Base-by-base conservation (phyloP, 2,329 filamentous ascomycete species). In the Microcyclosporella mali region DNA sequence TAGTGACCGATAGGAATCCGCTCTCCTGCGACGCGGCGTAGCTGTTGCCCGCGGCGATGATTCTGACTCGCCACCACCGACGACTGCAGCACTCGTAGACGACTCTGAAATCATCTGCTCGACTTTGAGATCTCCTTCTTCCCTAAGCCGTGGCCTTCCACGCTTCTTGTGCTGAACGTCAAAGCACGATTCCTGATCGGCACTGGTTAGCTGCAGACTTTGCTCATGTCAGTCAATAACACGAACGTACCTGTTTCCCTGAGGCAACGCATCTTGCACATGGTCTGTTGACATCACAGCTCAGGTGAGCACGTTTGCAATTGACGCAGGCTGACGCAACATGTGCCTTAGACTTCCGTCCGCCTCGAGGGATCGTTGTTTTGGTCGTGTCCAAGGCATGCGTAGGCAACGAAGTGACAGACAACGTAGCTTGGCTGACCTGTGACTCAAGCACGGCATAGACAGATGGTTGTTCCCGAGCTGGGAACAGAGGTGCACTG, bases 111-210 rank as follows among this genome's bases (percentile, higher is more conserved):
- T 16, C 43, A 47, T 43, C 16, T 49, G 51, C 33, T 58, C 54
- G 12, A 51, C 40, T 34, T 49, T 56, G 44, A 56, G 53, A 11
- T 57, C 52, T 28, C 51, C 44, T 46, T 86, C 83, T 59, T 90
- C 85, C 56, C 85, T 78, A 53, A 92, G 70, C 51, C 86, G 76
- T 46, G 86, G 86, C 37, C 86, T 76, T 32, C 86, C 86, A 55
- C 86, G 73, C 63, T 90, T 92, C 66, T 90, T 92, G 66, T 92
- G 86, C 59, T 88, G 83, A 27, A 92, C 85, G 64, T 92, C 86
- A 55, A 87, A 73, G 60, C 86, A 92, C 6, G 81, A 75, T 45
- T 88, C 84, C 71, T 90, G 74, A 10, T 34, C n/a, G 29, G 18
- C 33, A 14, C 36, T 57, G 46, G 40, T 39, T 25, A 46, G 39